A percentile compares a stretch with the other conserved stretches of the same genome.
These are phyloP conservation scores for Vitis rotundifolia DNA, from an alignment of 164 flowering plant species.

Conservation along the genomic window DNA sequence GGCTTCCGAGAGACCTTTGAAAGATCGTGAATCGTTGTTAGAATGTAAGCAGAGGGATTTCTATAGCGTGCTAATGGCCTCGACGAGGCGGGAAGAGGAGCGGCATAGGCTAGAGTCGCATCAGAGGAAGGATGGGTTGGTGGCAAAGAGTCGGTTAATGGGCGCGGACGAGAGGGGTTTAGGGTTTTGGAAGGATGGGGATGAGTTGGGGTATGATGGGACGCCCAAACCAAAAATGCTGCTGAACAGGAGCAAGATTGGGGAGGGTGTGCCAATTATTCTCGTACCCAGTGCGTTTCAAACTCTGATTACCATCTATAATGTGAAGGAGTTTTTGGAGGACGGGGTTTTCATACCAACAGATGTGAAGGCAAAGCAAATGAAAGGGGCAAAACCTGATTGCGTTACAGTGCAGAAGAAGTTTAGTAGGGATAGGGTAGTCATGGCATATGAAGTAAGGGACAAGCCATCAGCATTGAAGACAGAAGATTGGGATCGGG, in stretches of 20 bases:
- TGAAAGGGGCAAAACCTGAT: conserved; percentile 89
- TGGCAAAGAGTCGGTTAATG: conserved; percentile 77
- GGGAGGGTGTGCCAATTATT: conserved; percentile 97
- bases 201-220: conserved; percentile 52
- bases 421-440: conserved; percentile 90
- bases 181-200: conserved; percentile 44
- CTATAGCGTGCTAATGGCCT: conserved; percentile 53
- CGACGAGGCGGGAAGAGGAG: conserved; percentile 78
- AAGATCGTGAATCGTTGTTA: conserved; percentile 73
- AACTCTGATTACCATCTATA: conserved; percentile 91
- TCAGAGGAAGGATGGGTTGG: conserved; percentile 89
- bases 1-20: conserved; percentile 69
- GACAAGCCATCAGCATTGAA: conserved; percentile 94
- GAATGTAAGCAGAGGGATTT: conserved; percentile 75
- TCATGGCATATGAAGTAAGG: conserved; percentile 96
- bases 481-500: conserved; percentile 97
- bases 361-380: conserved; percentile 89
- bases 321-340: conserved; percentile 98
- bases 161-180: conserved; percentile 62
- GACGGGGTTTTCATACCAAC: conserved; percentile 91
- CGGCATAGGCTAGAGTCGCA: conserved; percentile 72
- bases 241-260: conserved; percentile 74
- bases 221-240: conserved; percentile 64
- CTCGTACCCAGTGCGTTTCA: conserved; percentile 96
- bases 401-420: conserved; percentile 98